Evolutionary conservation across 305 asterid genomes (phyloP).

Genomic region (Rubia peregrina): DNA sequence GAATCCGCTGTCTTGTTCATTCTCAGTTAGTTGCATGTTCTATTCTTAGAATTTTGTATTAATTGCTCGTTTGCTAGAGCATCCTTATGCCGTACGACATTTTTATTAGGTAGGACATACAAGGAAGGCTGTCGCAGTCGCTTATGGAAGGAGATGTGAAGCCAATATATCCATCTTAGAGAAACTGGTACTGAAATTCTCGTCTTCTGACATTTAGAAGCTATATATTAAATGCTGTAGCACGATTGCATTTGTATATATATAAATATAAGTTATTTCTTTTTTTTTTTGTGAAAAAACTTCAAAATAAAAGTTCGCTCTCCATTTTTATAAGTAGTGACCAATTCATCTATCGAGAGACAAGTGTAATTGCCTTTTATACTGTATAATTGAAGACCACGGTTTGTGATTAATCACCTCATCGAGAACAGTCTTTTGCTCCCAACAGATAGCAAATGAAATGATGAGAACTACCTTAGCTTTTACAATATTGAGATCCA

Average conservation of each 20-base stretch:
- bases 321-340: not conserved
- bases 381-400: not conserved
- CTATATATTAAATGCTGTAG: not conserved
- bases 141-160: slow-evolving; percentile 83
- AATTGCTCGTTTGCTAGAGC: not conserved
- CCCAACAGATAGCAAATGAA: not conserved
- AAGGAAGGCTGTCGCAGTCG: slow-evolving; percentile 75
- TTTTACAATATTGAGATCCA: not conserved
- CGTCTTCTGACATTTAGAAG: not conserved
- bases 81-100: not conserved
- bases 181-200: slow-evolving; percentile 52
- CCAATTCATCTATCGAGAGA: not conserved
- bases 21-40: not conserved
- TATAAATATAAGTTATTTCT: no score
- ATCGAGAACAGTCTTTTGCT: not conserved
- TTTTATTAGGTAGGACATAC: slow-evolving; percentile 75
- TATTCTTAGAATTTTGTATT: not conserved
- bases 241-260: not conserved
- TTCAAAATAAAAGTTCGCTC: not conserved
- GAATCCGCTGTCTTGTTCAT: not conserved
- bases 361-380: not conserved
- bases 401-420: slow-evolving; percentile 1
- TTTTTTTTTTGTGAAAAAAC: not conserved
- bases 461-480: not conserved
- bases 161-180: slow-evolving; percentile 64